Evolutionary conservation across 352 stramenopile genomes (phyloP).

Genomic region (Globisporangium uncinulatum): DNA sequence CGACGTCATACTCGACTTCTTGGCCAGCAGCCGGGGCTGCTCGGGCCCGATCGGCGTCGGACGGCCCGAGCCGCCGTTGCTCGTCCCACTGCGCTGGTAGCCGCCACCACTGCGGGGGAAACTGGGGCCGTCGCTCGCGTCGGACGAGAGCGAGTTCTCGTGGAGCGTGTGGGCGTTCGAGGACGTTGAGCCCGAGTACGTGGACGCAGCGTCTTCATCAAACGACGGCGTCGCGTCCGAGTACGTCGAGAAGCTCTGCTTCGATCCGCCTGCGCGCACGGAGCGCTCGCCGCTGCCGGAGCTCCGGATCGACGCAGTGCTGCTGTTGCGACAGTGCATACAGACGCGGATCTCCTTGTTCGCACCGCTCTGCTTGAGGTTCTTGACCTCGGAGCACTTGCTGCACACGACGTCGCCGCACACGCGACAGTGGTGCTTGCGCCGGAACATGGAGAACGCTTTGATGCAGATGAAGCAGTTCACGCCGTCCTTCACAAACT

Average conservation of each 20-base stretch:
- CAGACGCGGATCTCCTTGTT: constrained; percentile 80
- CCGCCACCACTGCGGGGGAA: constrained; percentile 37
- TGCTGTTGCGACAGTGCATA: constrained; percentile 50
- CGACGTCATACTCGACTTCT: constrained; percentile 16
- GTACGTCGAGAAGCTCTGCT: constrained; percentile 43
- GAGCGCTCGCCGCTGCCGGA: constrained; percentile 26
- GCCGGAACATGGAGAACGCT: constrained; percentile 65
- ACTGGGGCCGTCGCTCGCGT: constrained; percentile 40
- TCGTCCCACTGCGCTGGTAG: constrained; percentile 18
- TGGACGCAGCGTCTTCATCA: constrained; percentile 32
- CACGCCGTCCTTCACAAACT: constrained; percentile 73
- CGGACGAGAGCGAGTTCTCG: constrained; percentile 38
- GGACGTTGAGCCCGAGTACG: constrained; percentile 18
- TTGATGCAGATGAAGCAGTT: constrained; percentile 74
- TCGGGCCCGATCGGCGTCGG: constrained; percentile 10
- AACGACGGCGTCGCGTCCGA: constrained; percentile 40
- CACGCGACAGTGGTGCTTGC: constrained; percentile 82
- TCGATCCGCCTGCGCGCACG: constrained; percentile 20
- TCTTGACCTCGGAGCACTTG: constrained; percentile 82
- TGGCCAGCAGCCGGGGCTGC: constrained; percentile 13
- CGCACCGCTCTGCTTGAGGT: constrained; percentile 46
- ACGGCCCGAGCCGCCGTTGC: constrained; percentile 8
- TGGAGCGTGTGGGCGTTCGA: constrained; percentile 28
- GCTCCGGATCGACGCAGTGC: constrained; percentile 55
- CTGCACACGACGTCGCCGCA: constrained; percentile 83